Evolutionary conservation across 108 stramenopile species (phyloP).

Genomic region (Skeletonema marinoi): DNA sequence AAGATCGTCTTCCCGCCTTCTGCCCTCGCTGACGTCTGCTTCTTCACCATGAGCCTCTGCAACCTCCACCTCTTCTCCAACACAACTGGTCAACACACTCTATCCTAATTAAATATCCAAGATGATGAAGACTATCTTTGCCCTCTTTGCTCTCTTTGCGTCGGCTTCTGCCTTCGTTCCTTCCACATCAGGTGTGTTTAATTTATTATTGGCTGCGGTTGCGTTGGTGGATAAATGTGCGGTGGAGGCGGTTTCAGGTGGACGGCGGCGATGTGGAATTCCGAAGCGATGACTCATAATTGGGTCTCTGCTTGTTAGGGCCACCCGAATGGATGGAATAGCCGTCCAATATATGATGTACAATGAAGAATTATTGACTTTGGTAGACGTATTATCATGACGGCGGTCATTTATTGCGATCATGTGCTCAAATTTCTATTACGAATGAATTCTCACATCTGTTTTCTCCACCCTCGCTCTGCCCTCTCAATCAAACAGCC

Average conservation of each 20-base stretch:
- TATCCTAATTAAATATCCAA: neutral
- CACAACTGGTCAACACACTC: neutral
- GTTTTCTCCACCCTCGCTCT: constrained; percentile 9
- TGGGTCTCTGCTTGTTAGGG: too few species aligned
- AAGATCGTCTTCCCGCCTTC: constrained; percentile 4
- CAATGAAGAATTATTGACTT: too few species aligned
- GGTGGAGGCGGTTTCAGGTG: neutral
- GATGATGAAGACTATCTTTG: constrained; percentile 24
- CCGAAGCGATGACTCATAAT: neutral
- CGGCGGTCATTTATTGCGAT: too few species aligned
- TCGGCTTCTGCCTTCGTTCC: constrained; percentile 29
- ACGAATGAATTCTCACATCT: neutral
- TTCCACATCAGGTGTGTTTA: neutral
- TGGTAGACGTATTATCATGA: too few species aligned
- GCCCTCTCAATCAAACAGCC: constrained; percentile 28
- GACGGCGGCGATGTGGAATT: neutral
- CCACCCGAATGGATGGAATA: too few species aligned
- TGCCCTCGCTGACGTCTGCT: constrained; percentile 3
- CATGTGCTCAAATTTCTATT: neutral
- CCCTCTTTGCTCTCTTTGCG: constrained; percentile 11
- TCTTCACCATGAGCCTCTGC: neutral
- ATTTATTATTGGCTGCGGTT: neutral
- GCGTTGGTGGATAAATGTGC: neutral
- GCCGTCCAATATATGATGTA: too few species aligned
- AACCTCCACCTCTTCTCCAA: neutral